Percentiles rank a stretch among this genome's conserved stretches.
Conservation (phyloP, 2,329 filamentous ascomycete genomes). For the Leptosphaerulina australis region DNA sequence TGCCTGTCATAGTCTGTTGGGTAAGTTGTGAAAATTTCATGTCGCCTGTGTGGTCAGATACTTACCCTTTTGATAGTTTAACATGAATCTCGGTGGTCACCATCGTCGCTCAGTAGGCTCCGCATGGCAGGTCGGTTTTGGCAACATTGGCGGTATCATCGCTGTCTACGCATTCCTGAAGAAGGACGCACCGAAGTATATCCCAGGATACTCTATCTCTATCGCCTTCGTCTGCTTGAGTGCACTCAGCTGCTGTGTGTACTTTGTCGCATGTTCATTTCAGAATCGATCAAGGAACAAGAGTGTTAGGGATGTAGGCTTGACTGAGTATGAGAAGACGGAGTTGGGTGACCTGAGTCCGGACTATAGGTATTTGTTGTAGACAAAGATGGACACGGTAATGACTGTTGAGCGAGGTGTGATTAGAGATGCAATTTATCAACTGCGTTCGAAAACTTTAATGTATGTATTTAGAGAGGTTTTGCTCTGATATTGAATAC, state of each 20-base stretch:
- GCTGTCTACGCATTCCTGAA: slow-evolving; percentile 58
- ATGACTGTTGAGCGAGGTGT: not conserved
- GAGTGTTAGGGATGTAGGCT: slow-evolving; percentile 51
- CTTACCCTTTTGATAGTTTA: slow-evolving; percentile 42
- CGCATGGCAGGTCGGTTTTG: slow-evolving; percentile 59
- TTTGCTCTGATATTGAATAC: not conserved
- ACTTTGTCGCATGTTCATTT: slow-evolving; percentile 62
- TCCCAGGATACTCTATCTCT: slow-evolving; percentile 76
- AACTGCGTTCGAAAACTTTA: too few relatives aligned
- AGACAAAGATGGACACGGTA: slow-evolving; percentile 15
- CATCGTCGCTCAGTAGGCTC: slow-evolving; percentile 56
- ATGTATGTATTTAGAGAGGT: too few relatives aligned
- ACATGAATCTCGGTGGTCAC: slow-evolving; percentile 61
- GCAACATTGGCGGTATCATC: slow-evolving; percentile 60
- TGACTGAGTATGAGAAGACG: slow-evolving; percentile 68
- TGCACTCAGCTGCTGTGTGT: slow-evolving; percentile 64
- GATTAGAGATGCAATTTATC: not conserved
- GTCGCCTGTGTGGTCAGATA: not conserved
- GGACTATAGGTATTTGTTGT: slow-evolving; percentile 65
- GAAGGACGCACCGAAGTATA: slow-evolving; percentile 70
- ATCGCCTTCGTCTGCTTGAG: slow-evolving; percentile 75
- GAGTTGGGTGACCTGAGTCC: slow-evolving; percentile 66
- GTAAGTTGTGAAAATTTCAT: too few relatives aligned
- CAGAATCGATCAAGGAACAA: slow-evolving; percentile 67
- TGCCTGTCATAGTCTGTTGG: slow-evolving; percentile 75